Evolutionary conservation across 2,329 filamentous ascomycete species (phyloP).

Genomic region (Ophiocordyceps camponoti-floridani): DNA sequence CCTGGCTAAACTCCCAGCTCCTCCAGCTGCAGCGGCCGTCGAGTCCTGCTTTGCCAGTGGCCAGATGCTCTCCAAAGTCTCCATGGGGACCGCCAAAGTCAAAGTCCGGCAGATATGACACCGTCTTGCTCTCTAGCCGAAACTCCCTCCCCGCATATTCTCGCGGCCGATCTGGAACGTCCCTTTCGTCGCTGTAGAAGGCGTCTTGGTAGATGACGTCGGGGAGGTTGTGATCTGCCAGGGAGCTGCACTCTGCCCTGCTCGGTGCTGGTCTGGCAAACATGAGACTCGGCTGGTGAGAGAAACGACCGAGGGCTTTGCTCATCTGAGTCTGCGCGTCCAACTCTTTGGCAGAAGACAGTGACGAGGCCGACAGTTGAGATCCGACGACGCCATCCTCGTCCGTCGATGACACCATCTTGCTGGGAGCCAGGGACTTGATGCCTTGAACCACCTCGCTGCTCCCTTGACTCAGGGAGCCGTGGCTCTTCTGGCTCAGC

Average conservation of each 20-base stretch:
- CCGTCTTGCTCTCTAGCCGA: slow-evolving; percentile 52
- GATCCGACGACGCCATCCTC: background rate
- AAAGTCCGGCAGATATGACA: slow-evolving; percentile 69
- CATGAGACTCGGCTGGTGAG: slow-evolving; percentile 4
- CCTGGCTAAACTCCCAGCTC: slow-evolving; percentile 58
- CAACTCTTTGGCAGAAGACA: background rate
- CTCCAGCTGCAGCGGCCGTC: slow-evolving; percentile 28
- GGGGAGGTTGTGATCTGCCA: slow-evolving; percentile 24
- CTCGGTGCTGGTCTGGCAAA: slow-evolving; percentile 12
- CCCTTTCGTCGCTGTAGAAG: slow-evolving; percentile 67
- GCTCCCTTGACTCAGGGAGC: slow-evolving; percentile 28
- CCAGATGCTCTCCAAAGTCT: slow-evolving; percentile 28
- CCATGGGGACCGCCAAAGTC: slow-evolving; percentile 39
- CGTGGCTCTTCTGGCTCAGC: slow-evolving; percentile 43
- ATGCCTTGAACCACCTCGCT: slow-evolving; percentile 11
- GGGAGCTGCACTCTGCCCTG: slow-evolving; percentile 4
- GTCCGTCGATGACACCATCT: background rate
- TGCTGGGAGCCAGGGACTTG: slow-evolving; percentile 8
- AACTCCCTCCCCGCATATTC: slow-evolving; percentile 87
- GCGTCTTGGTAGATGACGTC: slow-evolving; percentile 68
- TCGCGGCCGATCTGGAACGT: slow-evolving; percentile 58
- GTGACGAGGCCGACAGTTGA: background rate
- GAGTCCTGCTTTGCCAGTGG: slow-evolving; percentile 28
- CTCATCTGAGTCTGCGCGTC: background rate
- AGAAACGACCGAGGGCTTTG: slow-evolving; percentile 1